These are phyloP conservation scores for Ephemerocybe angulata DNA, from an alignment of 768 basidiomycete genomes.

Conservation along the genomic window DNA sequence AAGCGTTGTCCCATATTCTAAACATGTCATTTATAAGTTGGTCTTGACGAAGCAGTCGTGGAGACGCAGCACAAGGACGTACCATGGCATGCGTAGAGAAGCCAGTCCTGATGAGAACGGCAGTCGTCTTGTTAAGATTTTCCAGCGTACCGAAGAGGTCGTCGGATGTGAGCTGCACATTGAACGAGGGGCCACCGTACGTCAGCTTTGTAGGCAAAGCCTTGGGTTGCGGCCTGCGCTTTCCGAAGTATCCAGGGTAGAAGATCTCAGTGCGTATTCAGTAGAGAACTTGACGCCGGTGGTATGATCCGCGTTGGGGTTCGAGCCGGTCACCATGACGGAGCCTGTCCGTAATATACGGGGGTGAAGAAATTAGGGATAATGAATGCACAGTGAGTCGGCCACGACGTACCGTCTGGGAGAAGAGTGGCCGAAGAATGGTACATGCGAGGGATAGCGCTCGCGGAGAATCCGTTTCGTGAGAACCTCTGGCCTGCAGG, in stretches of 20 bases:
- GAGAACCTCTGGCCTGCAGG: conserved; percentile 65
- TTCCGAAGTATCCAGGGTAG: conserved; percentile 47
- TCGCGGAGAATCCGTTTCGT: conserved; percentile 48
- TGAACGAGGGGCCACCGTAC: conserved; percentile 79
- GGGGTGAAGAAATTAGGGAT: not conserved
- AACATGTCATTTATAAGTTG: too few relatives aligned
- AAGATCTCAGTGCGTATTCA: conserved; percentile 31
- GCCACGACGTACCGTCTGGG: conserved; percentile 45
- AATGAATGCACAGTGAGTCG: too few relatives aligned
- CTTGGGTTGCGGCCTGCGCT: conserved; percentile 52
- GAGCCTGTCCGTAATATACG: conserved; percentile 38
- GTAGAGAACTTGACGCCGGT: conserved; percentile 56
- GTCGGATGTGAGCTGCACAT: conserved; percentile 50
- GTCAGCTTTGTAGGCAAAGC: conserved; percentile 52
- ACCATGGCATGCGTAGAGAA: conserved; percentile 78
- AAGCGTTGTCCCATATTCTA: conserved; percentile 74
- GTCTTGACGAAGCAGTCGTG: not conserved
- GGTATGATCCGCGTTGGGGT: conserved; percentile 69
- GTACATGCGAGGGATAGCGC: conserved; percentile 69
- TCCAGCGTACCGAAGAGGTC: conserved; percentile 48
- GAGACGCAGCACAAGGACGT: conserved; percentile 9
- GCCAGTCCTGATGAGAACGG: conserved; percentile 57
- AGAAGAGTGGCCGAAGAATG: conserved; percentile 70
- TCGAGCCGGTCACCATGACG: conserved; percentile 74
- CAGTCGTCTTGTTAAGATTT: conserved; percentile 47